Evolutionary conservation across 306 rosid species (phyloP).

Genomic region (Malus asiatica): DNA sequence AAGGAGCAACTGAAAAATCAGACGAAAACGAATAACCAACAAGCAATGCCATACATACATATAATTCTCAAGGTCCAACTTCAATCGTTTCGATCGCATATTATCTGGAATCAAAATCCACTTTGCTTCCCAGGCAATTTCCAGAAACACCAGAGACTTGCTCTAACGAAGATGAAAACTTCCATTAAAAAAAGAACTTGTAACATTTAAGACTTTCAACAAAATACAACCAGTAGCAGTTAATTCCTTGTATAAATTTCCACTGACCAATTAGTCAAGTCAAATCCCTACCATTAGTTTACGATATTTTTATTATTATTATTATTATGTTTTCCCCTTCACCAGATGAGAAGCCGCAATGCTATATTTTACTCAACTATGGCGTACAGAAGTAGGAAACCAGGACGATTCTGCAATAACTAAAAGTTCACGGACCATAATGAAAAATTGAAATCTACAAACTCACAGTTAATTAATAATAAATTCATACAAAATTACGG

Average conservation of each 20-base stretch:
- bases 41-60: neutral
- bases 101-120: slow-evolving; percentile 8
- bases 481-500: neutral
- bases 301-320: neutral
- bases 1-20: neutral
- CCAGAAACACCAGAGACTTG: neutral
- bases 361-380: neutral
- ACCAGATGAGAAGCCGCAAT: neutral
- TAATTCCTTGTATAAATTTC: neutral
- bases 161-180: neutral
- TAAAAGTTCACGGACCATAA: neutral
- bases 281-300: neutral
- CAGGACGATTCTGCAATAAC: neutral
- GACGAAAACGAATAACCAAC: neutral
- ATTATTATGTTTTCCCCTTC: neutral
- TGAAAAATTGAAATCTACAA: neutral
- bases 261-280: slow-evolving; percentile 24
- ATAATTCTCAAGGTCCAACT: neutral
- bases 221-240: slow-evolving; percentile 10
- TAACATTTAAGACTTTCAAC: neutral
- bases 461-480: neutral
- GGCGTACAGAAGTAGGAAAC: neutral
- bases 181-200: neutral
- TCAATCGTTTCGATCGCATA: neutral
- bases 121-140: neutral